phyloP scores from a whole-genome alignment of 495 filamentous ascomycete genomes.

The Aspergillus saccharolyticus region DNA sequence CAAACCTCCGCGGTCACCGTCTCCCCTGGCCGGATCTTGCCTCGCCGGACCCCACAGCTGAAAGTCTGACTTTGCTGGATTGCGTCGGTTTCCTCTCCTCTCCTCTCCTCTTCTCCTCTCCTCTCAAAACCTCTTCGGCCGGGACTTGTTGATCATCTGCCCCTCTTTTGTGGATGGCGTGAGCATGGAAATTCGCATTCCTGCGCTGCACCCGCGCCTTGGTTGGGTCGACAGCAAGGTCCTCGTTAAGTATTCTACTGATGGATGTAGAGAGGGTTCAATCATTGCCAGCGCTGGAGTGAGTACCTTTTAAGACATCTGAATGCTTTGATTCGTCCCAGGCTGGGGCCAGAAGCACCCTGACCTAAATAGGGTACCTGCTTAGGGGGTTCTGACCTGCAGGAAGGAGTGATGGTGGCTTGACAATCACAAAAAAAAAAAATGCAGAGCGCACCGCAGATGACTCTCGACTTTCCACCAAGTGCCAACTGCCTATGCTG shows the following conservation, averaged over 20 bases:
- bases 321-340: neutral
- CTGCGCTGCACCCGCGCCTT: neutral
- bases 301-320: neutral
- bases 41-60: conserved; percentile 3
- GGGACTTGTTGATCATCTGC: conserved; percentile 3
- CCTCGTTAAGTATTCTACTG: neutral
- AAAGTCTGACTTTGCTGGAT: too few relatives aligned
- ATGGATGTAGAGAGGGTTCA: too few relatives aligned
- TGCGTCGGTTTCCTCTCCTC: neutral
- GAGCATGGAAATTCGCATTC: neutral
- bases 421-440: neutral
- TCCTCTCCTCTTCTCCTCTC: neutral
- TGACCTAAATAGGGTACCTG: neutral
- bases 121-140: neutral
- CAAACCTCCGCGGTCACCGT: conserved; percentile 11
- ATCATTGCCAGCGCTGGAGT: neutral
- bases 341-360: neutral
- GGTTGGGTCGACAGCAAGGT: neutral
- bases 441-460: neutral
- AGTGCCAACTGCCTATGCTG: conserved; percentile 1
- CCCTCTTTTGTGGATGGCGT: conserved; percentile 2
- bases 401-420: neutral
- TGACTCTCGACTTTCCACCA: neutral
- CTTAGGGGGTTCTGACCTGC: neutral
- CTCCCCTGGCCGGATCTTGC: conserved; percentile 5